Evolutionary conservation across 805 yeast genomes (phyloP).

Genomic region (Starmerella lactis-condensi): DNA sequence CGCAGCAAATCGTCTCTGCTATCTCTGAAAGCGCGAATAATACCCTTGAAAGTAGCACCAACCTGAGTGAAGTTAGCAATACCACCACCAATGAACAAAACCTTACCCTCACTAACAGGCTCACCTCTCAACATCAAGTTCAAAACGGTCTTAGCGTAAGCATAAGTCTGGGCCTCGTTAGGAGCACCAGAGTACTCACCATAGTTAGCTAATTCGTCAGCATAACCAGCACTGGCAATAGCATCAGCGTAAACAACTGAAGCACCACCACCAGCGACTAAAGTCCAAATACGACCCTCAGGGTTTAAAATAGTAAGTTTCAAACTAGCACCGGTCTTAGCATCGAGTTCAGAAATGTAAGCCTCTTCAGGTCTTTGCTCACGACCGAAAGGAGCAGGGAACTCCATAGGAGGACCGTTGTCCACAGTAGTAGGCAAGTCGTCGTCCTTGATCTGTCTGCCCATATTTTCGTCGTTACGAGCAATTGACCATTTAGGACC

Average conservation of each 20-base stretch:
- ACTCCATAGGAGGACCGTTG: constrained; percentile 32
- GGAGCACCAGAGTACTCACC: constrained; percentile 35
- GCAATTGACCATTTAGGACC: constrained; percentile 34
- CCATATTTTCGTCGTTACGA: constrained; percentile 27
- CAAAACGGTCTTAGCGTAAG: constrained; percentile 30
- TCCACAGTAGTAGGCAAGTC: constrained; percentile 20
- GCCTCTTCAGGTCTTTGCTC: constrained; percentile 30
- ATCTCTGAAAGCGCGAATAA: constrained; percentile 31
- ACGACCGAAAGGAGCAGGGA: constrained; percentile 33
- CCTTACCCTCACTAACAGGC: constrained; percentile 26
- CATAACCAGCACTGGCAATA: constrained; percentile 30
- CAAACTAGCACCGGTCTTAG: constrained; percentile 32
- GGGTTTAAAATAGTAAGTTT: constrained; percentile 29
- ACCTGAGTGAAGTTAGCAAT: constrained; percentile 33
- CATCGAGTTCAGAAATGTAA: constrained; percentile 30
- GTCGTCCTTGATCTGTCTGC: constrained; percentile 17
- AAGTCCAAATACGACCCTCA: constrained; percentile 30
- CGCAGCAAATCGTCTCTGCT: constrained; percentile 23
- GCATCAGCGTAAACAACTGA: constrained; percentile 33
- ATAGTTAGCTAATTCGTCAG: constrained; percentile 29
- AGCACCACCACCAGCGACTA: constrained; percentile 33
- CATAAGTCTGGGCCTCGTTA: constrained; percentile 30
- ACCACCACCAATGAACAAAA: constrained; percentile 31
- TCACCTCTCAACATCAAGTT: constrained; percentile 30
- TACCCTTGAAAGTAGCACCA: constrained; percentile 33